These are phyloP conservation scores for Mangifera indica DNA, from an alignment of 345 rosid species.

Conservation along the genomic window DNA sequence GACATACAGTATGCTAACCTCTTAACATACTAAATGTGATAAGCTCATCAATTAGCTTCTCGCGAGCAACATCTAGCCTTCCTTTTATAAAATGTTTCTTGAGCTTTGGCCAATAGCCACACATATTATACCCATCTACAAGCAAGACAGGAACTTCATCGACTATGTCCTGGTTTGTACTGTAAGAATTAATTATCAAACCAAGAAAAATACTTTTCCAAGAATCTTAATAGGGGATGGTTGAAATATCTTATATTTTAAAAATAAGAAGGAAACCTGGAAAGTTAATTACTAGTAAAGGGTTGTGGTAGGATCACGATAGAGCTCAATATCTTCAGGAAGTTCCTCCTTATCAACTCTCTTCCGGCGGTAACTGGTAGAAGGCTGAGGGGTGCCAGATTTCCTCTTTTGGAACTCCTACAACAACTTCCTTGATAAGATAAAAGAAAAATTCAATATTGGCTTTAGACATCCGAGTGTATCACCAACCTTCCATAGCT, in stretches of 20 bases:
- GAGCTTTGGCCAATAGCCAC: constrained; percentile 89
- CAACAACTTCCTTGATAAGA: constrained; percentile 14
- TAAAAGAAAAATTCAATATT: background rate
- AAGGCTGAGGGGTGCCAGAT: constrained; percentile 63
- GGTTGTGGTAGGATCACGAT: constrained; percentile 65
- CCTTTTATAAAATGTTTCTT: constrained; percentile 86
- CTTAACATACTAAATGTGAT: constrained; percentile 62
- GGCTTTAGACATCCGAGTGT: background rate
- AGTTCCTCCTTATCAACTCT: constrained; percentile 68
- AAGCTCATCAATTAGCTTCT: constrained; percentile 78
- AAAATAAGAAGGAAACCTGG: constrained; percentile 16
- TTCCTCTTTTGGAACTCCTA: constrained; percentile 68
- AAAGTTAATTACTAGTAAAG: constrained; percentile 72
- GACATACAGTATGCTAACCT: constrained; percentile 41
- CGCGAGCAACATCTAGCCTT: constrained; percentile 84
- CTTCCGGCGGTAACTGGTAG: constrained; percentile 86
- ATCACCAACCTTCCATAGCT: constrained; percentile 66
- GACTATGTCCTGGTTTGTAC: constrained; percentile 69
- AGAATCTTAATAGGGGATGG: constrained; percentile 13
- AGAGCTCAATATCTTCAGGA: constrained; percentile 58
- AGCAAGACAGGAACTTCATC: constrained; percentile 86
- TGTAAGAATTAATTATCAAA: constrained; percentile 47
- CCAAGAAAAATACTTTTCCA: constrained; percentile 9
- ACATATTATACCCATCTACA: constrained; percentile 94
- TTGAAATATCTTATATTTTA: background rate